Conservation (phyloP, 2,329 filamentous ascomycete genomes). For the Alternaria sp. region DNA sequence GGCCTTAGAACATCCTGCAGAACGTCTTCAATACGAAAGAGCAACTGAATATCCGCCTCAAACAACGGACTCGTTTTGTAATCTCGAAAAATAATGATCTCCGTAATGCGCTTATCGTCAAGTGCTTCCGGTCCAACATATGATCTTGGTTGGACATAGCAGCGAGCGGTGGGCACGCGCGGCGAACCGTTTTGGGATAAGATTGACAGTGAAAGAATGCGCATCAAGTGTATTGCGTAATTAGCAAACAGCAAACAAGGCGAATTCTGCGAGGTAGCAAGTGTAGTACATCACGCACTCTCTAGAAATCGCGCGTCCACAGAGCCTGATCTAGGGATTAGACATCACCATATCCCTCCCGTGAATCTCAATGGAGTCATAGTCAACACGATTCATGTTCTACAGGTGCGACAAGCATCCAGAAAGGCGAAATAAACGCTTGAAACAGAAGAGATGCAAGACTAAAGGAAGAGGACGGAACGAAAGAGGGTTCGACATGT, state of each 20-base stretch:
- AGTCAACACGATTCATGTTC: fast-evolving
- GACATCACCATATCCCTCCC: neutral
- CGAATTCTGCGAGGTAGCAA: fast-evolving
- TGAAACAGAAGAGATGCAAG: neutral
- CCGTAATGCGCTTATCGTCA: neutral
- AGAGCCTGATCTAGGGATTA: fast-evolving
- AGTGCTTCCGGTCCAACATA: neutral
- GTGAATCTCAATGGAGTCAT: neutral
- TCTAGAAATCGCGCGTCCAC: neutral
- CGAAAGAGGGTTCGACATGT: neutral
- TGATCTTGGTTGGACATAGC: fast-evolving
- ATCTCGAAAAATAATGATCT: neutral
- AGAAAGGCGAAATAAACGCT: neutral
- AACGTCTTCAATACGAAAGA: neutral
- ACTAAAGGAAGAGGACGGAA: neutral
- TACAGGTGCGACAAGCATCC: neutral
- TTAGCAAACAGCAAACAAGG: neutral
- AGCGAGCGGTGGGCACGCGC: neutral
- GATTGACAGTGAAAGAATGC: neutral
- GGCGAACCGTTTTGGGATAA: neutral
- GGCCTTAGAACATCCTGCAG: neutral
- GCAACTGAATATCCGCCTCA: neutral
- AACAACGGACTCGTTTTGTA: no score
- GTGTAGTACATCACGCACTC: neutral
- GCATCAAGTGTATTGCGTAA: neutral